Evolutionary conservation across 805 yeast species (phyloP), one percentile per base, ranked within the genome.

Genomic region (Candida ficus): DNA sequence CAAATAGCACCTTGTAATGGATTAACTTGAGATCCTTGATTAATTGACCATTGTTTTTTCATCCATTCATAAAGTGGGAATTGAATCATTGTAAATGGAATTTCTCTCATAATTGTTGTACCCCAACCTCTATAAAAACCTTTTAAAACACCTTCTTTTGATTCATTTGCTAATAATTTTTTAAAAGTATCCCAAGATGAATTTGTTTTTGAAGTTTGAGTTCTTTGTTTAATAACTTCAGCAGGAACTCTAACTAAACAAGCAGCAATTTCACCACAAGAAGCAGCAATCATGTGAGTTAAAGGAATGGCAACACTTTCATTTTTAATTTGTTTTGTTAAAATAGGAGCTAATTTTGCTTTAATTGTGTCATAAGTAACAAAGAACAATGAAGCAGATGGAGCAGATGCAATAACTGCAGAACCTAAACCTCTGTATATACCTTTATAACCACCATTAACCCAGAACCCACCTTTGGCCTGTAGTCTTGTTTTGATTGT

Each of bases 231-330:
- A 52, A 93, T 79, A 20, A 93, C 95, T 58, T 93, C 99, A 0
- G 95, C 95, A 0, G 99, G 99, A 1, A 93, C 99, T 43, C 99
- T 71, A 2, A 93, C 93, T 43, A 83, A 63, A 61, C 99, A 93
- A 0, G 99, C 99, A 1, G 93, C 83, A 13, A 89, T 70, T 57
- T 93, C 99, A 42, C 99, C 99, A 12, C 80, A 55, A 1, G 95
- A 83, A 1, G 98, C 96, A 19, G 93, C 70, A 3, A 76, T 44
- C 98, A 93, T 93, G 56, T 93, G 98, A 3, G 82, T 73, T 1
- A 70, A 25, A 0, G 75, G 66, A 55, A 47, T 53, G 51, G 65
- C 50, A 8, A 53, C 20, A 22, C 42, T 39, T 36, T 54, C 56
- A 42, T 57, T 54, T 12, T 46, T 33, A 23, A 62, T 45, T n/a